Conservation (phyloP, 106 monocot species). For the Alisma plantagoaquatica region DNA sequence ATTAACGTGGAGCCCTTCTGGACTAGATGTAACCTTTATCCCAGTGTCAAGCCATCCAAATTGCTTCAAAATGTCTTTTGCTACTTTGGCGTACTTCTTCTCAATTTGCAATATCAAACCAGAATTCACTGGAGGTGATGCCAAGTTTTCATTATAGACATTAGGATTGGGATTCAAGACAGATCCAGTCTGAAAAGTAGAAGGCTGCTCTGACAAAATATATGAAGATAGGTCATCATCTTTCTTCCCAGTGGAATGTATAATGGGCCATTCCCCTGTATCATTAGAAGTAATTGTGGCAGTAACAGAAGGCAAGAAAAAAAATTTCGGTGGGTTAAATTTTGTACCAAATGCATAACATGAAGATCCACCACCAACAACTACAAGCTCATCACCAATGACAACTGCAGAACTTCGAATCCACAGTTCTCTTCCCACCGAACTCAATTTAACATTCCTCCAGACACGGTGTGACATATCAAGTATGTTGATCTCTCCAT, state of each 20-base stretch:
- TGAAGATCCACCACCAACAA: conserved; percentile 88
- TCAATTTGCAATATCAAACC: conserved; percentile 39
- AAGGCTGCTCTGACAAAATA: no score
- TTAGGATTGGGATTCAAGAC: no score
- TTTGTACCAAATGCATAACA: conserved; percentile 99
- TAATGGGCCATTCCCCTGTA: no score
- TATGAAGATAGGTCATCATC: no score
- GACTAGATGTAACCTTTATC: conserved; percentile 47
- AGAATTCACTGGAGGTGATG: no score
- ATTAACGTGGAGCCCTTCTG: conserved; percentile 43
- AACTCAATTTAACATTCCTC: conserved; percentile 41
- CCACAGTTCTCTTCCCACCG: conserved; percentile 43
- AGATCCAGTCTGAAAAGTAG: no score
- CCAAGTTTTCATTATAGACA: no score
- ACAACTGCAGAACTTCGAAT: conserved; percentile 64
- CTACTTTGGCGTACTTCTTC: conserved; percentile 70
- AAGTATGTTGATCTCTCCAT: conserved; percentile 48
- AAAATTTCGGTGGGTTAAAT: conserved; percentile 64
- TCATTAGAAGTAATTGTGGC: no score
- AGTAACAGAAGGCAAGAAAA: conserved; percentile 25
- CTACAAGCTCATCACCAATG: conserved; percentile 57
- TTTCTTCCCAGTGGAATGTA: no score
- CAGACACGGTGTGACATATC: conserved; percentile 40
- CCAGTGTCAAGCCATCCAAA: conserved; percentile 75
- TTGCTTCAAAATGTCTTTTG: conserved; percentile 72